phyloP scores from a whole-genome alignment of 108 stramenopile species.

The Bacterosira constricta region DNA sequence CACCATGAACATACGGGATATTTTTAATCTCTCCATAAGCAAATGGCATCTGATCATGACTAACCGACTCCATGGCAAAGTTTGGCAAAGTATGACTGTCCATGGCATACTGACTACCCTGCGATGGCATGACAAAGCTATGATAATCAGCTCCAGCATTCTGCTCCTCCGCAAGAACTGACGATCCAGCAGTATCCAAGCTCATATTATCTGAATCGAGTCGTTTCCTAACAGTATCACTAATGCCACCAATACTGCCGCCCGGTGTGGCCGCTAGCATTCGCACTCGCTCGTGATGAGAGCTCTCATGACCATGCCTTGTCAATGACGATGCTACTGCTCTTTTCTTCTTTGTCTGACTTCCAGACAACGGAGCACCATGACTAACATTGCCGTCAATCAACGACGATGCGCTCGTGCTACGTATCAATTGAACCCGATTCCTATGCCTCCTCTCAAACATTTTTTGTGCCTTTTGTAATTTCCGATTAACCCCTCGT shows the following conservation, averaged over 20 bases:
- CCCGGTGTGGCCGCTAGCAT: slow-evolving; percentile 30
- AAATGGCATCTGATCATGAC: slow-evolving; percentile 75
- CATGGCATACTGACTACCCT: too few species aligned
- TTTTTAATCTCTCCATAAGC: slow-evolving; percentile 60
- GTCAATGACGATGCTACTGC: slow-evolving; percentile 32
- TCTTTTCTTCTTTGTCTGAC: not conserved
- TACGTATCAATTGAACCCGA: slow-evolving; percentile 31
- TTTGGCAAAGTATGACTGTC: slow-evolving; percentile 50
- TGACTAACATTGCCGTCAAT: not conserved
- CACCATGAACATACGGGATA: slow-evolving; percentile 85
- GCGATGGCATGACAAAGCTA: not conserved
- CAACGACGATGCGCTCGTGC: slow-evolving; percentile 39
- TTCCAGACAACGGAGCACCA: too few species aligned
- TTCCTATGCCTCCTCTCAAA: slow-evolving; percentile 58
- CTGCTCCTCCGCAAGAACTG: slow-evolving; percentile 16
- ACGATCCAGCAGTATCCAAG: slow-evolving; percentile 21
- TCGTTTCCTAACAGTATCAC: slow-evolving; percentile 14
- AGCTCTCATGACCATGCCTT: slow-evolving; percentile 31
- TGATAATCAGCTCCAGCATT: slow-evolving; percentile 6
- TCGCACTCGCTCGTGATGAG: slow-evolving; percentile 50
- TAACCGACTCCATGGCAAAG: slow-evolving; percentile 61
- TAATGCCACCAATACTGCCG: slow-evolving; percentile 7
- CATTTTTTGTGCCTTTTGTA: slow-evolving; percentile 53
- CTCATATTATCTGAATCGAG: slow-evolving; percentile 5
- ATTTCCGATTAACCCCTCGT: slow-evolving; percentile 43